Evolutionary conservation across 2,329 filamentous ascomycete genomes (phyloP).

Genomic region (Fusarium sp.): DNA sequence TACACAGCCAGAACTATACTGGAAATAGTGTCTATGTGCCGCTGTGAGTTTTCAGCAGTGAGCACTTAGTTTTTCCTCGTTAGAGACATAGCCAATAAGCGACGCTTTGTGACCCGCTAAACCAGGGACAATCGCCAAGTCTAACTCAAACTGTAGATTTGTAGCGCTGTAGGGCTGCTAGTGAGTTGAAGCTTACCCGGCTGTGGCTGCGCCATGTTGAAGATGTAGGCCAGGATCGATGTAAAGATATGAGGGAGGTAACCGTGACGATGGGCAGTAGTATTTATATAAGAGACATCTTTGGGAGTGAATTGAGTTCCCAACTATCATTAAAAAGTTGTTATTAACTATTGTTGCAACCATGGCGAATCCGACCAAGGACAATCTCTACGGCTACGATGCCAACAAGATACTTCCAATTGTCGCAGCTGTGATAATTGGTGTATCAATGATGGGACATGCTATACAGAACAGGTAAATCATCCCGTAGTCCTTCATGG

Average conservation of each 20-base stretch:
- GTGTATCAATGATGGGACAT: conserved; percentile 32
- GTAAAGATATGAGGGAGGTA: neutral
- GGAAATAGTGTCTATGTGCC: conserved; percentile 16
- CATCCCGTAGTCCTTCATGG: rapidly evolving
- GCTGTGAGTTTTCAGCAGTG: neutral
- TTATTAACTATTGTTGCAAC: neutral
- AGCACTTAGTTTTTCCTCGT: neutral
- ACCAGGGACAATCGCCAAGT: conserved; percentile 2
- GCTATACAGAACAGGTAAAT: conserved; percentile 34
- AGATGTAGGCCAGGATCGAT: conserved; percentile 1
- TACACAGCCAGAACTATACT: conserved; percentile 6
- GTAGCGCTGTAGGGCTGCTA: conserved; percentile 35
- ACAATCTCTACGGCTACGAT: conserved; percentile 43
- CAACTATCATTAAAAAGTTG: neutral
- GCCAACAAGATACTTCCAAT: conserved; percentile 41
- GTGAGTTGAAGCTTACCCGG: neutral
- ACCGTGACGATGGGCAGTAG: neutral
- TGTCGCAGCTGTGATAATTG: conserved; percentile 34
- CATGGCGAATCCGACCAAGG: conserved; percentile 32
- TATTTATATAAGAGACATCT: neutral
- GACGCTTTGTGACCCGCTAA: neutral
- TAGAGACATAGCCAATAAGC: neutral
- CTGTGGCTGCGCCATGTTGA: conserved; percentile 22
- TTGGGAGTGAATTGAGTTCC: neutral
- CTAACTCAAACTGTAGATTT: conserved; percentile 30